phyloP scores from a whole-genome alignment of 1,284 basidiomycete species.

The Cryptococcus sp. region DNA sequence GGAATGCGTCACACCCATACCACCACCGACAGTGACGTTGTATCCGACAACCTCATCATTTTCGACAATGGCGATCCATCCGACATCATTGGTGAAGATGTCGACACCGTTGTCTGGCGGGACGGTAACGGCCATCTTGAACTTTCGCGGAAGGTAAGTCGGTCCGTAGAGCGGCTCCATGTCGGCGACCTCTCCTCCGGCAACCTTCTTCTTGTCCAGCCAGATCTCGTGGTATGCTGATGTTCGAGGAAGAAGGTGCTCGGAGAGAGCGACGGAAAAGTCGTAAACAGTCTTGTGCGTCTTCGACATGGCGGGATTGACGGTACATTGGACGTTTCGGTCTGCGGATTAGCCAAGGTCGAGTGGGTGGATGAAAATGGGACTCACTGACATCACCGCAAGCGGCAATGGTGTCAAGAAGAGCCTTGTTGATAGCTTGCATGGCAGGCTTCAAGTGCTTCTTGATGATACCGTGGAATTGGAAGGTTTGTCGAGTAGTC shows the following conservation, averaged over 20 bases:
- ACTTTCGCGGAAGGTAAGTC: conserved; percentile 96
- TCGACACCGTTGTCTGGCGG: conserved; percentile 97
- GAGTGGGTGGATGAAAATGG: background rate
- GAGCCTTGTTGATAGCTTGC: conserved; percentile 85
- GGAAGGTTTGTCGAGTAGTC: conserved; percentile 98
- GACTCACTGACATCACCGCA: conserved; percentile 91
- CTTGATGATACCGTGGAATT: conserved; percentile 98
- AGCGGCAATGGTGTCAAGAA: conserved; percentile 94
- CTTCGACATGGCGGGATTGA: conserved; percentile 79
- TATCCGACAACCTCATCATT: conserved; percentile 74
- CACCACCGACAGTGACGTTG: conserved; percentile 87
- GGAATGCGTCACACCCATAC: conserved; percentile 98
- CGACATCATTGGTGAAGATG: conserved; percentile 91
- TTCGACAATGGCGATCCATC: conserved; percentile 87
- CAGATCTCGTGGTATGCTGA: conserved; percentile 98
- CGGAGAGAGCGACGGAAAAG: conserved; percentile 80
- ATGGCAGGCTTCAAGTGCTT: conserved; percentile 92
- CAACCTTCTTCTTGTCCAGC: conserved; percentile 92
- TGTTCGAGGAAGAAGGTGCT: conserved; percentile 82
- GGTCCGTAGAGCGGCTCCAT: conserved; percentile 94
- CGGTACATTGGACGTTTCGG: conserved; percentile 85
- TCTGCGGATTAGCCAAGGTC: conserved; percentile 14
- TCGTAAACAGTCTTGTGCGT: conserved; percentile 79
- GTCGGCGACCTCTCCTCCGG: conserved; percentile 85
- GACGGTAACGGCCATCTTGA: conserved; percentile 95